phyloP scores from a whole-genome alignment of 1,139 yeast genomes.

The Taphrina confusa region DNA sequence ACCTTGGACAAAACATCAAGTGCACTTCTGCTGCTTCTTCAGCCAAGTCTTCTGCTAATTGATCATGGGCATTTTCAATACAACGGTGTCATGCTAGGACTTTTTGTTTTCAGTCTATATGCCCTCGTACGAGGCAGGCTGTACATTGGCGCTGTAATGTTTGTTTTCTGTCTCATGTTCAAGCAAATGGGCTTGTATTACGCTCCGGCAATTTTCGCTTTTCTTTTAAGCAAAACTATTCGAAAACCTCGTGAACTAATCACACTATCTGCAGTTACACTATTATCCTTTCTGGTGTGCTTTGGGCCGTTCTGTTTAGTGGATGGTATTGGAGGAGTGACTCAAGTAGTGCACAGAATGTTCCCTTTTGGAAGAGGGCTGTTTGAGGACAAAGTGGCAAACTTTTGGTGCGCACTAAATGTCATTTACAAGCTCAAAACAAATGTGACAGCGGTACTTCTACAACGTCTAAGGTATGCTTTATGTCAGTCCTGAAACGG shows the following conservation, averaged over 20 bases:
- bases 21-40: conserved; percentile 43
- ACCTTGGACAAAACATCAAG: not conserved
- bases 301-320: conserved; percentile 63
- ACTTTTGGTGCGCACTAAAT: conserved; percentile 93
- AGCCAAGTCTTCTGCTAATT: conserved; percentile 73
- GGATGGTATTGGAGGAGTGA: conserved; percentile 39
- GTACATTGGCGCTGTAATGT: conserved; percentile 73
- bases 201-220: conserved; percentile 83
- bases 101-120: conserved; percentile 66
- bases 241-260: conserved; percentile 41
- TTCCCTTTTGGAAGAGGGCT: conserved; percentile 92
- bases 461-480: conserved; percentile 9
- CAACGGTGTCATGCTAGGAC: conserved; percentile 91
- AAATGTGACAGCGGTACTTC: conserved; percentile 38
- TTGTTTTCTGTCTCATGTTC: conserved; percentile 74
- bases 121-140: conserved; percentile 66
- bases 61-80: conserved; percentile 97
- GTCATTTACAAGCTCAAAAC: conserved; percentile 68
- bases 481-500: not conserved
- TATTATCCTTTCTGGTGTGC: conserved; percentile 55
- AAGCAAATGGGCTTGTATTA: conserved; percentile 96
- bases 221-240: conserved; percentile 58
- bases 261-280: conserved; percentile 62
- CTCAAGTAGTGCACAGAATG: conserved; percentile 60
- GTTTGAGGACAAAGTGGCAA: conserved; percentile 98